Evolutionary conservation across 495 filamentous ascomycete genomes (phyloP).

Genomic region (Hypomontagnella monticulosa): DNA sequence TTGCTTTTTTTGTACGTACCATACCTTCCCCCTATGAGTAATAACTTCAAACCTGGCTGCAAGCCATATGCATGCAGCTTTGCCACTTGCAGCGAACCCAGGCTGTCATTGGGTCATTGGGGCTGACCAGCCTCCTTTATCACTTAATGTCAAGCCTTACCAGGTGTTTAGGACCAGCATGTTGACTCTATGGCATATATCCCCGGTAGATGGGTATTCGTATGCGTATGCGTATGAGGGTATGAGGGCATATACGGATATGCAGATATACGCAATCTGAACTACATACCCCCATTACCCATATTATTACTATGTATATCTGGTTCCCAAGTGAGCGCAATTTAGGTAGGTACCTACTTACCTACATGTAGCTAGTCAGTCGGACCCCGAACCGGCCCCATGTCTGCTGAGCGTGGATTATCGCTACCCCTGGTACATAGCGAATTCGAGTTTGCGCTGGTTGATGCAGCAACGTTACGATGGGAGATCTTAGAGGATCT

Average conservation of each 20-base stretch:
- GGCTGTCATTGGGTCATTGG: not conserved
- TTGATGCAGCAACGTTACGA: constrained; percentile 41
- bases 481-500: constrained; percentile 39
- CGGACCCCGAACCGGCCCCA: constrained; percentile 9
- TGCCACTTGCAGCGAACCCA: not conserved
- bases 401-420: constrained; percentile 18
- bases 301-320: constrained; percentile 8
- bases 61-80: not conserved
- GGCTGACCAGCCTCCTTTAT: constrained; percentile 19
- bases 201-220: not conserved
- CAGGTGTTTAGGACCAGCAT: not conserved
- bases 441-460: constrained; percentile 26
- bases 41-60: not conserved
- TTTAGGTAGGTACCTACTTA: constrained; percentile 3
- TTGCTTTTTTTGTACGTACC: constrained; percentile 6
- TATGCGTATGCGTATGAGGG: not conserved
- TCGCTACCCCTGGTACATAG: constrained; percentile 29
- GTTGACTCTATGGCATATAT: not conserved
- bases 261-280: constrained; percentile 14
- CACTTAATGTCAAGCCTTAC: not conserved
- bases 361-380: constrained; percentile 15
- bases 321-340: constrained; percentile 8
- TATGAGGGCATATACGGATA: constrained; percentile 15
- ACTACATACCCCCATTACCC: constrained; percentile 1
- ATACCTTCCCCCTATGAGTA: constrained; percentile 1